phyloP scores from a whole-genome alignment of 352 stramenopile species.

The Plasmopara halstedii region DNA sequence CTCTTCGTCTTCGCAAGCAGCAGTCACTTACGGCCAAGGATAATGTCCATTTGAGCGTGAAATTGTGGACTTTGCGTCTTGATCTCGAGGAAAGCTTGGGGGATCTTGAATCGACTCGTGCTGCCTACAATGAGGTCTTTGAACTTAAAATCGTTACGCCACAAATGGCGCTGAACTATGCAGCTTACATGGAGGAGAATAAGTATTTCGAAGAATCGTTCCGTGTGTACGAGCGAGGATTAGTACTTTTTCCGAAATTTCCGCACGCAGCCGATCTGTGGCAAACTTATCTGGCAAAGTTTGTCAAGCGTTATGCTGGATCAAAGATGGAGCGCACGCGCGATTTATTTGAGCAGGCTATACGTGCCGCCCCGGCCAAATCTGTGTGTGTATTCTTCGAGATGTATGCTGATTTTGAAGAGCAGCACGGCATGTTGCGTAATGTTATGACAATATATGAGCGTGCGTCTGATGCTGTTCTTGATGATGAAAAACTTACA shows the following conservation, averaged over 20 bases:
- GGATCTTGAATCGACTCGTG: slow-evolving; percentile 90
- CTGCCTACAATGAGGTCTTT: slow-evolving; percentile 93
- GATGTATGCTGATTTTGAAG: slow-evolving; percentile 94
- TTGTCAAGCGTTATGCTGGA: slow-evolving; percentile 93
- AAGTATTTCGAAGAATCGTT: slow-evolving; percentile 97
- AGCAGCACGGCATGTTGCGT: slow-evolving; percentile 93
- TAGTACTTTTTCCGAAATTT: slow-evolving; percentile 84
- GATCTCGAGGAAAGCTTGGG: slow-evolving; percentile 98
- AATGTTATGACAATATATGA: slow-evolving; percentile 96
- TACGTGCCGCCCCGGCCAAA: slow-evolving; percentile 73
- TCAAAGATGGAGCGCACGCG: slow-evolving; percentile 95
- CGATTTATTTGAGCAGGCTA: slow-evolving; percentile 96
- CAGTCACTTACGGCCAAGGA: slow-evolving; percentile 45
- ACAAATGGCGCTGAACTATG: slow-evolving; percentile 97
- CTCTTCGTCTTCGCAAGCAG: slow-evolving; percentile 46
- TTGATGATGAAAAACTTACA: slow-evolving; percentile 86
- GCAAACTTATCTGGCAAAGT: slow-evolving; percentile 92
- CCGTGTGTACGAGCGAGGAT: slow-evolving; percentile 87
- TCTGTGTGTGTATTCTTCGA: slow-evolving; percentile 79
- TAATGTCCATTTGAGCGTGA: slow-evolving; percentile 87
- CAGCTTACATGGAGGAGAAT: slow-evolving; percentile 93
- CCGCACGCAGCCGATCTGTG: slow-evolving; percentile 95
- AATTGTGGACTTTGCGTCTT: slow-evolving; percentile 95
- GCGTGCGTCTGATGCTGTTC: slow-evolving; percentile 83
- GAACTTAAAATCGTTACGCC: slow-evolving; percentile 96